These are phyloP conservation scores for Phylloporus sp. DNA, from an alignment of 768 basidiomycete genomes.

Conservation along the genomic window DNA sequence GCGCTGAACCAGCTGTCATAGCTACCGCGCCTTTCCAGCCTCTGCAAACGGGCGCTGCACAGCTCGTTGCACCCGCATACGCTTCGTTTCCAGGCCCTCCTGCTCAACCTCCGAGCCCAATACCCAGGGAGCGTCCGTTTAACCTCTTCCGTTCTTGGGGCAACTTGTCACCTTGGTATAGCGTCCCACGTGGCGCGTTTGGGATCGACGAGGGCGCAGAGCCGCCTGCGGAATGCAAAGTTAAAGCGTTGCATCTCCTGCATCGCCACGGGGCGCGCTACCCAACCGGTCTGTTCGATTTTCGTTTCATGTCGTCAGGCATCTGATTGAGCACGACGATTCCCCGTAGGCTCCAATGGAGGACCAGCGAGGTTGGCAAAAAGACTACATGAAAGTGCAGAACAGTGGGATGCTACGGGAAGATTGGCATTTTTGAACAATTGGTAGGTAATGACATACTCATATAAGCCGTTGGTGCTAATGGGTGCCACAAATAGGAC, in stretches of 20 bases:
- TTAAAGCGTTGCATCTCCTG: slow-evolving; percentile 74
- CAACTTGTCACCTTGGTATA: slow-evolving; percentile 84
- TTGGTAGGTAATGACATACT: slow-evolving; percentile 48
- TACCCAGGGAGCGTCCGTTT: slow-evolving; percentile 39
- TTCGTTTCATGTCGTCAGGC: background rate
- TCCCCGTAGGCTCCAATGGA: slow-evolving; percentile 49
- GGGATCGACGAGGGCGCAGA: slow-evolving; percentile 71
- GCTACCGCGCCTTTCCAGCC: slow-evolving; percentile 78
- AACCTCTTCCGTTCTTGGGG: slow-evolving; percentile 79
- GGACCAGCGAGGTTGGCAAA: slow-evolving; percentile 55
- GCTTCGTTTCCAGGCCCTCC: slow-evolving; percentile 16
- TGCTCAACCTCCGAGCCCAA: background rate
- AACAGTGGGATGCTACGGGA: slow-evolving; percentile 61
- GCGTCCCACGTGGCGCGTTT: slow-evolving; percentile 59
- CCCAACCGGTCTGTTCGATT: slow-evolving; percentile 53
- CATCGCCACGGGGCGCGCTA: slow-evolving; percentile 82
- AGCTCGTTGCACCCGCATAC: slow-evolving; percentile 52
- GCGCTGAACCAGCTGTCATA: slow-evolving; percentile 70
- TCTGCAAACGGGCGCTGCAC: slow-evolving; percentile 63
- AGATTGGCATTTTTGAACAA: slow-evolving; percentile 73
- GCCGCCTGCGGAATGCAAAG: slow-evolving; percentile 61
- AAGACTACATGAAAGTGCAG: slow-evolving; percentile 52
- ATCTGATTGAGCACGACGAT: background rate
- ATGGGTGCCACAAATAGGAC: slow-evolving; percentile 47
- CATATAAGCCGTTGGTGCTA: slow-evolving; percentile 4